Evolutionary conservation across 306 rosid species (phyloP).

Genomic region (Vicia villosa): DNA sequence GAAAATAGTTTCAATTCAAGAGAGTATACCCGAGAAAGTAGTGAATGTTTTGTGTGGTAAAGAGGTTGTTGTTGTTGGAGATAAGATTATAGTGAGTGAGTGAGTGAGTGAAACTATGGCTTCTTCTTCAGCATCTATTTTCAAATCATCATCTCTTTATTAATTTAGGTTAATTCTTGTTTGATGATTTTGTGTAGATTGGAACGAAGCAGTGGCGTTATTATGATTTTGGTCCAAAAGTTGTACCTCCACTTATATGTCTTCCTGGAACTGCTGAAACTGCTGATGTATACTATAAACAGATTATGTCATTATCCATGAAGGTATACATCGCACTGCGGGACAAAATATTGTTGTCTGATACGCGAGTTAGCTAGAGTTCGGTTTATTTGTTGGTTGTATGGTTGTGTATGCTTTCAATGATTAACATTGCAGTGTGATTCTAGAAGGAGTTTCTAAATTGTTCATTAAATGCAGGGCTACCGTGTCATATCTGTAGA

Average conservation of each 20-base stretch:
- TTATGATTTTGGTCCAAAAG: slow-evolving; percentile 97
- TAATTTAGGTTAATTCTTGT: neutral
- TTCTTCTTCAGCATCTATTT: too few species aligned
- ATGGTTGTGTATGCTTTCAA: slow-evolving; percentile 9
- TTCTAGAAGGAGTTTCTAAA: slow-evolving; percentile 6
- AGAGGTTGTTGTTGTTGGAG: too few species aligned
- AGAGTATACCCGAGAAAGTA: too few species aligned
- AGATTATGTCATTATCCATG: slow-evolving; percentile 87
- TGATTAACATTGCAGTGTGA: slow-evolving; percentile 15
- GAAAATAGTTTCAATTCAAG: too few species aligned
- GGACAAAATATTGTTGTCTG: slow-evolving; percentile 15
- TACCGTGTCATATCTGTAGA: too few species aligned
- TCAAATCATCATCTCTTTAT: too few species aligned
- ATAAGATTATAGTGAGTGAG: too few species aligned
- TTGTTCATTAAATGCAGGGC: slow-evolving; percentile 50
- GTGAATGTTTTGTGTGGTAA: too few species aligned
- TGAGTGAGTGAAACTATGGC: too few species aligned
- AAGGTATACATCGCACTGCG: slow-evolving; percentile 59
- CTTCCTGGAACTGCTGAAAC: too few species aligned
- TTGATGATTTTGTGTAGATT: slow-evolving; percentile 52
- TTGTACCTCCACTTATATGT: slow-evolving; percentile 94
- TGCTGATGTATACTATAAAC: too few species aligned
- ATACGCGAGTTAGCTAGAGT: slow-evolving; percentile 2
- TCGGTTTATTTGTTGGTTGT: slow-evolving; percentile 15
- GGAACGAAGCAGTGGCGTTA: too few species aligned